A percentile compares a stretch with the other conserved stretches of the same genome.
Conservation (phyloP, 768 basidiomycete species). For the Termitomyces eurrhizus region DNA sequence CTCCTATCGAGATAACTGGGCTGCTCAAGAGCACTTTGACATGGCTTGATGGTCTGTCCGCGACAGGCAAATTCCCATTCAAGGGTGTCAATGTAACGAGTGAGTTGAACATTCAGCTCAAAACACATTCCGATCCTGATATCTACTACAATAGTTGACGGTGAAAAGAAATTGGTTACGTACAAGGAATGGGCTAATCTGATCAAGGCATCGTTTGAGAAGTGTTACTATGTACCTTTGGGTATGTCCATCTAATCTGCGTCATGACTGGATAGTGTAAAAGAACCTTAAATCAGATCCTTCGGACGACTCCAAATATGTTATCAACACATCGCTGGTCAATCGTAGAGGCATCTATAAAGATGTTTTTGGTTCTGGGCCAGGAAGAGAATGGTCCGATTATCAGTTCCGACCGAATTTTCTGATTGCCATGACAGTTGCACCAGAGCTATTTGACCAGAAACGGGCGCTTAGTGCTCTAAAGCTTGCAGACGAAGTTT, state of each 20-base stretch:
- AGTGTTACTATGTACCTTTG: slow-evolving; percentile 83
- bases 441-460: slow-evolving; percentile 89
- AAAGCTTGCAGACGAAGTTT: slow-evolving; percentile 70
- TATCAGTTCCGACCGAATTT: slow-evolving; percentile 95
- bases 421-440: slow-evolving; percentile 95
- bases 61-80: slow-evolving; percentile 75
- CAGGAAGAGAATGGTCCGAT: slow-evolving; percentile 91
- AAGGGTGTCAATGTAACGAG: slow-evolving; percentile 80
- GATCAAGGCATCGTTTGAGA: slow-evolving; percentile 85
- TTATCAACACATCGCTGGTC: slow-evolving; percentile 63
- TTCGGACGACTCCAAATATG: slow-evolving; percentile 65
- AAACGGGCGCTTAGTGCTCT: slow-evolving; percentile 77
- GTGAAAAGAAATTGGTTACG: slow-evolving; percentile 64
- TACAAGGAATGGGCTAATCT: slow-evolving; percentile 90
- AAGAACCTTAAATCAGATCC: slow-evolving; percentile 46
- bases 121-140: not conserved
- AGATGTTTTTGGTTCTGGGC: slow-evolving; percentile 90
- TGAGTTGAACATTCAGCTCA: slow-evolving; percentile 33
- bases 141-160: slow-evolving; percentile 51
- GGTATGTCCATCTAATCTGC: slow-evolving; percentile 39
- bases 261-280: not conserved
- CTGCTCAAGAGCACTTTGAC: slow-evolving; percentile 88
- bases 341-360: slow-evolving; percentile 97
- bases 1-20: slow-evolving; percentile 94
- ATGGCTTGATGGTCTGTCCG: slow-evolving; percentile 76